Evolutionary conservation across 805 yeast species (phyloP).

Genomic region (Cyberlindnera nakhonratchasimensis): DNA sequence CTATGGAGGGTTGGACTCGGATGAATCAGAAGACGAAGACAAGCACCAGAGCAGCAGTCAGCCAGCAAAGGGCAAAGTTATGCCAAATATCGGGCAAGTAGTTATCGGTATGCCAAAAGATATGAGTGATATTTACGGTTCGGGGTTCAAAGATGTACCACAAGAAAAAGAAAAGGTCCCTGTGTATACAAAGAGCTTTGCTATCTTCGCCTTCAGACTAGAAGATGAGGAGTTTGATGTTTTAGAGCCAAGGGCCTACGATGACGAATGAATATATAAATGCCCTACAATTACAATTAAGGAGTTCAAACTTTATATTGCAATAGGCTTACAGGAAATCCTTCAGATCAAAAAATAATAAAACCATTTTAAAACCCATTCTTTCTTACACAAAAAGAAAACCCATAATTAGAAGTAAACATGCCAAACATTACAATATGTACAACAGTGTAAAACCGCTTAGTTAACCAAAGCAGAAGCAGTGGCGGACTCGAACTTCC

Average conservation of each 20-base stretch:
- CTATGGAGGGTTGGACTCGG: slow-evolving; percentile 26
- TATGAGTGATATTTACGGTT: slow-evolving; percentile 17
- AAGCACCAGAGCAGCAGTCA: slow-evolving; percentile 8
- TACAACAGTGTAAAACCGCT: slow-evolving; percentile 29
- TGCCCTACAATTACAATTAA: not conserved
- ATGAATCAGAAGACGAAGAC: slow-evolving; percentile 28
- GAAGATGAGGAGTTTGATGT: slow-evolving; percentile 22
- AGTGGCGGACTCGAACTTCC: slow-evolving; percentile 99
- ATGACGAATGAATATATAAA: slow-evolving; percentile 6
- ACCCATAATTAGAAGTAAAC: slow-evolving; percentile 4
- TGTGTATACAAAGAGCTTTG: slow-evolving; percentile 13
- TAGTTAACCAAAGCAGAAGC: slow-evolving; percentile 99
- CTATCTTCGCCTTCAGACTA: slow-evolving; percentile 21
- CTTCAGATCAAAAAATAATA: slow-evolving; percentile 2
- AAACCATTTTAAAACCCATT: slow-evolving; percentile 6
- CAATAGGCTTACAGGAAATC: slow-evolving; percentile 5
- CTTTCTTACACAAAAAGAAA: slow-evolving; percentile 1
- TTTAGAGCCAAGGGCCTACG: slow-evolving; percentile 17
- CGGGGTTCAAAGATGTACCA: slow-evolving; percentile 20
- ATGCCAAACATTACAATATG: slow-evolving; percentile 4
- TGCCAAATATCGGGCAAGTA: slow-evolving; percentile 17
- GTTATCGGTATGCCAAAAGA: slow-evolving; percentile 23
- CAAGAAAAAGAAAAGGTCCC: slow-evolving; percentile 11
- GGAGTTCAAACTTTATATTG: slow-evolving; percentile 1
- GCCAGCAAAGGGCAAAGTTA: slow-evolving; percentile 4